A percentile compares a stretch with the other conserved stretches of the same genome.
Evolutionary conservation across 2,329 filamentous ascomycete species (phyloP).

Genomic region (Beauveria pseudobassiana): DNA sequence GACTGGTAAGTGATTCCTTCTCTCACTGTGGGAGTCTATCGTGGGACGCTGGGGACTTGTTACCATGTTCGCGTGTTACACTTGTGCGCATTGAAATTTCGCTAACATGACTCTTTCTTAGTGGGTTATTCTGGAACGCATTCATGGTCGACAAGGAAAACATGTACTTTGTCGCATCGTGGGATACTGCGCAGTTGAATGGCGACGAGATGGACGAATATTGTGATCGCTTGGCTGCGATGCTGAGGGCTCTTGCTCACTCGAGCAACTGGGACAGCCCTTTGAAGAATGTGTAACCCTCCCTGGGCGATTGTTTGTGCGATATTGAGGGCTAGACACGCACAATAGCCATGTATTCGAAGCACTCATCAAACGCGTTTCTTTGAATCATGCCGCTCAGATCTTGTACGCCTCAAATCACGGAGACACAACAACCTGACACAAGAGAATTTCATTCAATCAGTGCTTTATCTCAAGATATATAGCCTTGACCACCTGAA

Average conservation of each 20-base stretch:
- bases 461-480: background rate
- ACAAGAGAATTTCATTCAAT: background rate
- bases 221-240: conserved; percentile 23
- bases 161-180: conserved; percentile 29
- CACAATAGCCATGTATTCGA: background rate
- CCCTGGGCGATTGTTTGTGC: background rate
- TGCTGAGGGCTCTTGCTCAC: conserved; percentile 23
- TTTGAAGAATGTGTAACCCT: conserved; percentile 20
- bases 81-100: background rate
- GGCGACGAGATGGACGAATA: conserved; percentile 23
- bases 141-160: conserved; percentile 27
- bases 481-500: background rate
- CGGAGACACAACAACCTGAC: background rate
- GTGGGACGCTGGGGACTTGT: background rate
- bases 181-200: conserved; percentile 34
- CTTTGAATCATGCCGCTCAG: background rate
- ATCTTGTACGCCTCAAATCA: background rate
- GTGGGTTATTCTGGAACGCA: conserved; percentile 32
- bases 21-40: background rate
- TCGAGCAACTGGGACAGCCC: conserved; percentile 22
- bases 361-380: background rate
- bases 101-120: conserved; percentile 10
- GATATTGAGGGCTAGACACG: background rate
- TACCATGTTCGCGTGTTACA: background rate
- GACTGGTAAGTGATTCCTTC: conserved; percentile 25